A percentile compares a stretch with the other conserved stretches of the same genome.
Evolutionary conservation across 1,139 yeast species (phyloP).

Genomic region (Blastobotrys proliferans): DNA sequence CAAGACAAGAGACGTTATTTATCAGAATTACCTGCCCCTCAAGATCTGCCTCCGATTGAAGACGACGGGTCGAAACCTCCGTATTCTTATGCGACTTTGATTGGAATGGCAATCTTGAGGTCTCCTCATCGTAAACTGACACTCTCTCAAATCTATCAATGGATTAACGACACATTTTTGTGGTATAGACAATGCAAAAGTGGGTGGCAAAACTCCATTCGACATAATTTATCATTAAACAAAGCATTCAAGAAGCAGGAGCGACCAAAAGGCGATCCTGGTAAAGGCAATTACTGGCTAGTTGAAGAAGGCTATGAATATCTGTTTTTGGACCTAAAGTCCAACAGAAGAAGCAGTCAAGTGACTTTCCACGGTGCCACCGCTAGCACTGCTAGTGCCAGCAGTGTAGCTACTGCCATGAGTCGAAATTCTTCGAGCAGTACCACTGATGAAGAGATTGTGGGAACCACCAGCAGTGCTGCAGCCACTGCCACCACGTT

Average conservation of each 20-base stretch:
- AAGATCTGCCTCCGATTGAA: slow-evolving; percentile 42
- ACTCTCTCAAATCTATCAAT: slow-evolving; percentile 81
- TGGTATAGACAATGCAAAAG: slow-evolving; percentile 83
- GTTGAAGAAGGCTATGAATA: slow-evolving; percentile 79
- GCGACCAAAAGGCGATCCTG: slow-evolving; percentile 76
- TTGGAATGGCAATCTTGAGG: slow-evolving; percentile 89
- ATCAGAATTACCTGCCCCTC: slow-evolving; percentile 33
- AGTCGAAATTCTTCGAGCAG: not conserved
- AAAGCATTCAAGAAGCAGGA: slow-evolving; percentile 89
- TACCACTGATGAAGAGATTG: not conserved
- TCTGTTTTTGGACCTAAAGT: slow-evolving; percentile 60
- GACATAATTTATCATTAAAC: slow-evolving; percentile 79
- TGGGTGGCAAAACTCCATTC: slow-evolving; percentile 92
- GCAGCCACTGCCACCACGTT: not conserved
- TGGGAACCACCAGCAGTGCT: not conserved
- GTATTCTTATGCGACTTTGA: slow-evolving; percentile 87
- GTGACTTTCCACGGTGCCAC: slow-evolving; percentile 1
- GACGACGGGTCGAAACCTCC: slow-evolving; percentile 73
- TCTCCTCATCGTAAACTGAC: slow-evolving; percentile 79
- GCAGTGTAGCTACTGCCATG: not conserved
- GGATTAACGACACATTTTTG: slow-evolving; percentile 86
- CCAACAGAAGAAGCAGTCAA: slow-evolving; percentile 10
- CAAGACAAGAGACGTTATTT: slow-evolving; percentile 21
- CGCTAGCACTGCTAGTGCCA: not conserved
- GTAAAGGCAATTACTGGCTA: slow-evolving; percentile 97